phyloP scores from a whole-genome alignment of 352 stramenopile genomes.

The Phytopythium delawarense region DNA sequence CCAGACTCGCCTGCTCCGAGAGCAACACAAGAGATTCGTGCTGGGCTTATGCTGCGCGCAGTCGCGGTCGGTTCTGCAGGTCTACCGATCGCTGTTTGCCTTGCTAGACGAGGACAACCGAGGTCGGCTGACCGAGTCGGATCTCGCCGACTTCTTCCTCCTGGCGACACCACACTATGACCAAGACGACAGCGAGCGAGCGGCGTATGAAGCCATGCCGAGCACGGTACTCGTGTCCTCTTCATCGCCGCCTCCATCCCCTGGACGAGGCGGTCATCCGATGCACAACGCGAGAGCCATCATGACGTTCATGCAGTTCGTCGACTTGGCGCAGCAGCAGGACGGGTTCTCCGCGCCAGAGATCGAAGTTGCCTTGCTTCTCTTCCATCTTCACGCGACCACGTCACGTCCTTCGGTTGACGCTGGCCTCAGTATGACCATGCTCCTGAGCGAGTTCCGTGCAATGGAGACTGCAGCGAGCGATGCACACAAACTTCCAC shows the following conservation, averaged over 20 bases:
- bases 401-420: too few species aligned
- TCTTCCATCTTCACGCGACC: constrained; percentile 12
- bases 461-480: neutral
- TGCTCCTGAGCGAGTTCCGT: neutral
- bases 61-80: constrained; percentile 16
- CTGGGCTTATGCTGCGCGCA: constrained; percentile 31
- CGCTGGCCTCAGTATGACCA: neutral
- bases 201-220: constrained; percentile 19
- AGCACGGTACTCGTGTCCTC: constrained; percentile 5
- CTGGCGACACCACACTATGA: neutral
- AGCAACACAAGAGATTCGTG: constrained; percentile 19
- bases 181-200: constrained; percentile 1
- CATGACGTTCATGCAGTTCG: constrained; percentile 21
- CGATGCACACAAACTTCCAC: neutral
- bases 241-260: constrained; percentile 12
- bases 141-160: constrained; percentile 20
- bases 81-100: constrained; percentile 37
- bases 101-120: constrained; percentile 33
- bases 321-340: constrained; percentile 14
- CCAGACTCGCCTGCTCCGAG: neutral
- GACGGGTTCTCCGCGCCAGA: constrained; percentile 11
- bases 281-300: neutral
- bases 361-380: constrained; percentile 19
- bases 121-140: constrained; percentile 16
- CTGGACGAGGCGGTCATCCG: neutral